Conservation (phyloP, 1,284 basidiomycete species). For the Rhodotorula sp. region DNA sequence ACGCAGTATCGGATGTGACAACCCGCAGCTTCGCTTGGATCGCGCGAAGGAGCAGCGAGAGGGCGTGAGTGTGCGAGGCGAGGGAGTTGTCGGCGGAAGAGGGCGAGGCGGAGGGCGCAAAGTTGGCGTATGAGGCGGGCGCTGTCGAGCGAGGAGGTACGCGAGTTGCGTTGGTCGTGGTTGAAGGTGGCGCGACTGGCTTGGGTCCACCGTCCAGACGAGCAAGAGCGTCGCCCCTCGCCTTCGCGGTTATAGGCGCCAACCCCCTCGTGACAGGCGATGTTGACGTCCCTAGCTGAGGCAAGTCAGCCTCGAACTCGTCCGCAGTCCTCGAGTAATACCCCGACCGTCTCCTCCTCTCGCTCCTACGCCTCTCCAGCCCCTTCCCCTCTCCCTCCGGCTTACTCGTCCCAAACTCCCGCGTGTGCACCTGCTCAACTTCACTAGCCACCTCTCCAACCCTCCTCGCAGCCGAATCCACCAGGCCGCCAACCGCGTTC, state of each 20-base stretch:
- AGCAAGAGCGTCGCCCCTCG: neutral
- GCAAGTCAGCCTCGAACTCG: no score
- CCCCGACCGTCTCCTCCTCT: slow-evolving; percentile 3
- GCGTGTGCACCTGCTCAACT: neutral
- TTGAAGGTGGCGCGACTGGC: neutral
- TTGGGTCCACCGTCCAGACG: neutral
- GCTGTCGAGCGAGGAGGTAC: neutral
- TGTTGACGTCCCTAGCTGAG: no score
- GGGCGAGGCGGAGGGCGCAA: neutral
- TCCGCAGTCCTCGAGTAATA: no score
- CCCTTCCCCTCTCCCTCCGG: neutral
- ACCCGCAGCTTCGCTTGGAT: slow-evolving; percentile 12
- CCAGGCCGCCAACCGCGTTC: neutral
- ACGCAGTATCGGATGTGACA: neutral
- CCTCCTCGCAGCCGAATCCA: neutral
- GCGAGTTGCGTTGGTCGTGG: neutral
- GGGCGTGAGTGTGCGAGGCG: neutral
- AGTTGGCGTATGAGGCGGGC: slow-evolving; percentile 1
- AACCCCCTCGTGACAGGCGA: neutral
- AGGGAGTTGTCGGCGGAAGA: neutral
- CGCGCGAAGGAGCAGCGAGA: slow-evolving; percentile 6
- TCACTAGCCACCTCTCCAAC: neutral
- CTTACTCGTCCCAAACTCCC: slow-evolving; percentile 1
- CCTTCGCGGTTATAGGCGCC: neutral
- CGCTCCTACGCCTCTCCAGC: neutral